Evolutionary conservation across 176 grass and related monocot species (phyloP).

Genomic region (Pontederia crassipes): DNA sequence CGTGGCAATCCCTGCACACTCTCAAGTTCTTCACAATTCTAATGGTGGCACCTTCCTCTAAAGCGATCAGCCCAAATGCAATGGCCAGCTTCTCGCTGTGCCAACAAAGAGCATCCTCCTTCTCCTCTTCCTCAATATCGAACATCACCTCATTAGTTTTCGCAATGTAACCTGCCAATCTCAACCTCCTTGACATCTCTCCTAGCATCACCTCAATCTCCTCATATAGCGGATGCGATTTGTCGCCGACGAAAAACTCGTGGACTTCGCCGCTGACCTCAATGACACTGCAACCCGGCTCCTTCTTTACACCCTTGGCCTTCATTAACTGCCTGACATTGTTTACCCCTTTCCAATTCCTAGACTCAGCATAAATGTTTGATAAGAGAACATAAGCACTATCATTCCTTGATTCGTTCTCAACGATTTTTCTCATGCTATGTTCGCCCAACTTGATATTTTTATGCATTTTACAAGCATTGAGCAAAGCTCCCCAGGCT

Average conservation of each 20-base stretch:
- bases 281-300: slow-evolving; percentile 56
- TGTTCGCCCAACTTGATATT: slow-evolving; percentile 54
- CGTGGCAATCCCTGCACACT: slow-evolving; percentile 67
- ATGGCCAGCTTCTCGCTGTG: slow-evolving; percentile 65
- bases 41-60: slow-evolving; percentile 34
- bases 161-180: slow-evolving; percentile 34
- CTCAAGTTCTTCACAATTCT: slow-evolving; percentile 69
- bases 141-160: slow-evolving; percentile 62
- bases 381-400: slow-evolving; percentile 58
- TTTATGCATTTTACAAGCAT: slow-evolving; percentile 61
- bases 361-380: slow-evolving; percentile 57
- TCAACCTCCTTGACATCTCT: slow-evolving; percentile 39
- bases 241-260: slow-evolving; percentile 51
- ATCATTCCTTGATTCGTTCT: slow-evolving; percentile 37
- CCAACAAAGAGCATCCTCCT: slow-evolving; percentile 51
- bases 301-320: slow-evolving; percentile 45
- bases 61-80: slow-evolving; percentile 40
- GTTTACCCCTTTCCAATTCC: slow-evolving; percentile 49
- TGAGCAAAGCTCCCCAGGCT: slow-evolving; percentile 74
- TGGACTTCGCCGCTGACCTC: slow-evolving; percentile 47
- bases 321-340: slow-evolving; percentile 50
- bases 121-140: slow-evolving; percentile 81
- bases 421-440: slow-evolving; percentile 37
- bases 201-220: slow-evolving; percentile 65
- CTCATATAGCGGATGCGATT: slow-evolving; percentile 34